A percentile compares a stretch with the other conserved stretches of the same genome.
phyloP scores from a whole-genome alignment of 2,329 filamentous ascomycete species.

The Fusarium odoratissimum region DNA sequence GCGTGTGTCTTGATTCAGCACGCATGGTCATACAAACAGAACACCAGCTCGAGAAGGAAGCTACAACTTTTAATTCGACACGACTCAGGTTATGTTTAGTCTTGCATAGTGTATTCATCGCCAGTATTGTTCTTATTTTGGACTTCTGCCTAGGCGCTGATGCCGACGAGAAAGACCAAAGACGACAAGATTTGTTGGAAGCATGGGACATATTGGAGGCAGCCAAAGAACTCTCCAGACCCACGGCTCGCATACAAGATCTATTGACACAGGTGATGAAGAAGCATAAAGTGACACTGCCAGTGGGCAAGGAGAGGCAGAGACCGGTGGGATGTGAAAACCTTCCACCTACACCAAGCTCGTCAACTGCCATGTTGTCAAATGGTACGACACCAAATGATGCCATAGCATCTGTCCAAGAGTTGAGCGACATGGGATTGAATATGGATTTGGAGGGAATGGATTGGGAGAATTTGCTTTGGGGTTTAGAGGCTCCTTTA shows the following conservation, averaged over 20 bases:
- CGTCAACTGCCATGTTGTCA: slow-evolving; percentile 32
- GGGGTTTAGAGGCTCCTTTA: slow-evolving; percentile 50
- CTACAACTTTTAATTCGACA: slow-evolving; percentile 44
- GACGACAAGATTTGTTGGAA: slow-evolving; percentile 44
- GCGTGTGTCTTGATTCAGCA: slow-evolving; percentile 49
- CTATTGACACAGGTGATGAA: slow-evolving; percentile 48
- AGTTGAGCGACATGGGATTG: slow-evolving; percentile 45
- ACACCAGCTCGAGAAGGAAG: slow-evolving; percentile 44
- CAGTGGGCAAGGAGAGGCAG: slow-evolving; percentile 10
- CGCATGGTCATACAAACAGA: slow-evolving; percentile 48
- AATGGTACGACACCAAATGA: slow-evolving; percentile 23
- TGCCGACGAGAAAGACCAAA: slow-evolving; percentile 37
- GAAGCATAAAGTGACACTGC: slow-evolving; percentile 46
- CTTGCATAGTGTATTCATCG: slow-evolving; percentile 50
- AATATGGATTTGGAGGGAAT: slow-evolving; percentile 50
- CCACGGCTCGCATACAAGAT: slow-evolving; percentile 48
- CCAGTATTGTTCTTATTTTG: slow-evolving; percentile 50
- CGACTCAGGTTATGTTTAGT: slow-evolving; percentile 47
- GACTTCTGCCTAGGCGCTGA: slow-evolving; percentile 48
- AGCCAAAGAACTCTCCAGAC: slow-evolving; percentile 46
- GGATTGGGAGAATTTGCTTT: slow-evolving; percentile 52
- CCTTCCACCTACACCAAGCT: slow-evolving; percentile 48
- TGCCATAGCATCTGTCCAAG: slow-evolving; percentile 33
- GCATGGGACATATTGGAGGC: slow-evolving; percentile 51
- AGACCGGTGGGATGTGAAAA: not conserved